phyloP scores from a whole-genome alignment of 164 flowering plant species.

The Sedum album region DNA sequence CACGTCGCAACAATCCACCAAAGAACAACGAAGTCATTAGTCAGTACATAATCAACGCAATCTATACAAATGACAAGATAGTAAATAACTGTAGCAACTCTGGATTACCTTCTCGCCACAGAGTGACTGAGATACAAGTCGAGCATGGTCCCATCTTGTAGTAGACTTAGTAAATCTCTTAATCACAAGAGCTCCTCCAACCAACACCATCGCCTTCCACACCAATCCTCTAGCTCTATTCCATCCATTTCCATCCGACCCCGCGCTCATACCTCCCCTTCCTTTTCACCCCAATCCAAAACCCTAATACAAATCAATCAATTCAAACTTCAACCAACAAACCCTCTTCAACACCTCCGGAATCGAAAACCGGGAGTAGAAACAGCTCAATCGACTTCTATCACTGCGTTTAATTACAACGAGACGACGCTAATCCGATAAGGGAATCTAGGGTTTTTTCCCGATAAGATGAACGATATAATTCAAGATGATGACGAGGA shows the following conservation, averaged over 20 bases:
- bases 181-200: slow-evolving; percentile 73
- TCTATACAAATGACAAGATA: not conserved
- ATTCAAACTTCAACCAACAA: not conserved
- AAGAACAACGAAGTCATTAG: not conserved
- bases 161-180: slow-evolving; percentile 74
- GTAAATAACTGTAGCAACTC: not conserved
- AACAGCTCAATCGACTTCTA: not conserved
- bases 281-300: not conserved
- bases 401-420: not conserved
- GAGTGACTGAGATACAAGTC: slow-evolving; percentile 61
- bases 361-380: not conserved
- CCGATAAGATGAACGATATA: not conserved
- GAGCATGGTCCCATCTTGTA: slow-evolving; percentile 87
- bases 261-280: not conserved
- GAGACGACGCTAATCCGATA: not conserved
- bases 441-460: not conserved
- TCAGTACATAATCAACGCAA: not conserved
- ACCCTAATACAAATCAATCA: not conserved
- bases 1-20: not conserved
- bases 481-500: no score
- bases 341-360: not conserved
- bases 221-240: slow-evolving; percentile 56
- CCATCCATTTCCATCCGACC: slow-evolving; percentile 9
- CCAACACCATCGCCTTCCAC: slow-evolving; percentile 51
- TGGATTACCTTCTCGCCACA: slow-evolving; percentile 61